Evolutionary conservation across 1,139 yeast genomes (phyloP).

Genomic region (Pneumocystis wakefieldiae): DNA sequence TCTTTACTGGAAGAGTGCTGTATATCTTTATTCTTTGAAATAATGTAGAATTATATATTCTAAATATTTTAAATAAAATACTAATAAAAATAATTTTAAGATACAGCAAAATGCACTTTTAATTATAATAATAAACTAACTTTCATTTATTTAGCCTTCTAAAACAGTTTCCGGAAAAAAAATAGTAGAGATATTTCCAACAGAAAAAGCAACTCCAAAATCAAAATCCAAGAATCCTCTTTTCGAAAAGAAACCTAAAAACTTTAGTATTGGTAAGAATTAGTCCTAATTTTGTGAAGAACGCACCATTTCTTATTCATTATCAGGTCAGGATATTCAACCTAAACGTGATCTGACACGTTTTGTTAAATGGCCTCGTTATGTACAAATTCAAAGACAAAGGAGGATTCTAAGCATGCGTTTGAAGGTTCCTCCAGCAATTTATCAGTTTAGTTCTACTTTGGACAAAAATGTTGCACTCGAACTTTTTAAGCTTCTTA

Average conservation of each 20-base stretch:
- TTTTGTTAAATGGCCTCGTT: slow-evolving; percentile 97
- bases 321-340: slow-evolving; percentile 51
- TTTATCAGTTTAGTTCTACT: slow-evolving; percentile 87
- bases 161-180: slow-evolving; percentile 61
- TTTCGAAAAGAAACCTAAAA: slow-evolving; percentile 75
- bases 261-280: slow-evolving; percentile 69
- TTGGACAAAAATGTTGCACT: slow-evolving; percentile 98
- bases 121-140: not conserved
- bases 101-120: not conserved
- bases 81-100: not conserved
- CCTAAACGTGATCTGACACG: slow-evolving; percentile 93
- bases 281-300: not conserved
- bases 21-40: not conserved
- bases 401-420: slow-evolving; percentile 87
- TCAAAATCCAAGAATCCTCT: slow-evolving; percentile 46
- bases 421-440: slow-evolving; percentile 97
- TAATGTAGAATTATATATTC: not conserved
- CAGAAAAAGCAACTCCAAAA: slow-evolving; percentile 28
- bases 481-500: slow-evolving; percentile 87
- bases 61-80: not conserved
- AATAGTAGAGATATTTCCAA: slow-evolving; percentile 60
- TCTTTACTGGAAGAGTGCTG: not conserved
- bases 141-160: slow-evolving; percentile 71
- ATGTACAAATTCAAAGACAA: slow-evolving; percentile 94
- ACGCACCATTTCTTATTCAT: not conserved